Base-by-base conservation (phyloP, 805 yeast species). In the Saccharomycopsis schoenii region DNA sequence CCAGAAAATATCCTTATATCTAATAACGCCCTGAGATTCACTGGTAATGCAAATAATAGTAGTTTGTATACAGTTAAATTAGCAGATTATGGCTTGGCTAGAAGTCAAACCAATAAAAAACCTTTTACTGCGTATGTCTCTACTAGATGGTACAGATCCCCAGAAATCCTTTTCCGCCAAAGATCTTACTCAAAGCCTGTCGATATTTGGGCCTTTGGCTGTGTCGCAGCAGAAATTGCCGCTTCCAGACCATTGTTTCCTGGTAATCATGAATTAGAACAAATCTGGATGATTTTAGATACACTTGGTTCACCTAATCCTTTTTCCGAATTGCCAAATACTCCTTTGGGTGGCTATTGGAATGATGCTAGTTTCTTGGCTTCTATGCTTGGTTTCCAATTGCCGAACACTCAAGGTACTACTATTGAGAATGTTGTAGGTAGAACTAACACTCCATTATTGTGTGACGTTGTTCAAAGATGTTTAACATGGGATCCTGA, bases 141-240 rank as follows among this genome's bases (percentile, higher is more conserved):
- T 0, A 88, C 96, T 0, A 79, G 96, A 67, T 88, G 96, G 96
- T 88, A 88, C 68, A 76, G 96, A 64, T 82, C 93, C 0, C 96
- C 96, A 0, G 96, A 88, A 70, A 86, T 88, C 21, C 74, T 88
- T 55, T 73, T 88, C 61, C 78, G 93, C 66, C 83, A 81, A 64
- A 79, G 78, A 4, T 74, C 72, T 67, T 86, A 88, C 68, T 81
- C 89, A 0, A 80, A 73, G 63, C 90, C 94, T 1, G 80, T 86
- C 42, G 96, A 88, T 73, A 80, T 88, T 40, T 88, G 96, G 96
- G 93, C 96, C 0, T 88, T 88, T 76, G 96, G 91, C 1, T 80
- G 85, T 54, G 89, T 88, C 43, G 89, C 88, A 1, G 81, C 82
- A 6, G 96, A 88, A 69, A 77, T 84, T 54, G 87, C 89, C 24